Evolutionary conservation across 805 yeast genomes (phyloP).

Genomic region (Kodamaea sagamina): DNA sequence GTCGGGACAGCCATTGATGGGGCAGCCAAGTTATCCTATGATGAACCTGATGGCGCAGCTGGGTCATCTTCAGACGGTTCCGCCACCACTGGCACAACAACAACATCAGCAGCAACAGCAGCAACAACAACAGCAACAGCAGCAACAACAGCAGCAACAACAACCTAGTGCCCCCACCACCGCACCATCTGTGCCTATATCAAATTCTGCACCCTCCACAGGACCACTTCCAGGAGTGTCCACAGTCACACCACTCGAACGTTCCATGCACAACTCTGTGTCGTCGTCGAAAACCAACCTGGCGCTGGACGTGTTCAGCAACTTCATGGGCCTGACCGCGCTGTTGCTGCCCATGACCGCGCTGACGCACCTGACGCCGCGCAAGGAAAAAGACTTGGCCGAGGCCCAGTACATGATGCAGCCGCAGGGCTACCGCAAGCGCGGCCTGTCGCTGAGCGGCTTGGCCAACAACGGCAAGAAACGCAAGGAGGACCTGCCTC

Average conservation of each 20-base stretch:
- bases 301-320: conserved; percentile 15
- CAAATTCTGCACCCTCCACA: too few relatives aligned
- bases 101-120: conserved; percentile 1
- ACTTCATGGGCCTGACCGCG: conserved; percentile 10
- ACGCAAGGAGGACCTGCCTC: conserved; percentile 9
- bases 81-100: background rate
- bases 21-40: conserved; percentile 1
- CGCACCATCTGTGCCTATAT: background rate
- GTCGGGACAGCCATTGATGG: background rate
- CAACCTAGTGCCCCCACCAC: background rate
- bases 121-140: conserved; percentile 8
- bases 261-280: conserved; percentile 1
- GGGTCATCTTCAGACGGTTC: conserved; percentile 1
- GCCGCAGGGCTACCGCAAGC: conserved; percentile 8
- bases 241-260: conserved; percentile 2
- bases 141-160: background rate
- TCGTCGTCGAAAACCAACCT: conserved; percentile 8
- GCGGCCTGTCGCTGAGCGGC: conserved; percentile 8
- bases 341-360: conserved; percentile 10
- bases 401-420: conserved; percentile 7
- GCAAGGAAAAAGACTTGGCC: conserved; percentile 11
- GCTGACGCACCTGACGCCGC: conserved; percentile 9
- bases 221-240: background rate
- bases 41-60: conserved; percentile 5
- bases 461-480: conserved; percentile 5